These are phyloP conservation scores for Peronospora destructor DNA, from an alignment of 352 stramenopile genomes.

Conservation along the genomic window DNA sequence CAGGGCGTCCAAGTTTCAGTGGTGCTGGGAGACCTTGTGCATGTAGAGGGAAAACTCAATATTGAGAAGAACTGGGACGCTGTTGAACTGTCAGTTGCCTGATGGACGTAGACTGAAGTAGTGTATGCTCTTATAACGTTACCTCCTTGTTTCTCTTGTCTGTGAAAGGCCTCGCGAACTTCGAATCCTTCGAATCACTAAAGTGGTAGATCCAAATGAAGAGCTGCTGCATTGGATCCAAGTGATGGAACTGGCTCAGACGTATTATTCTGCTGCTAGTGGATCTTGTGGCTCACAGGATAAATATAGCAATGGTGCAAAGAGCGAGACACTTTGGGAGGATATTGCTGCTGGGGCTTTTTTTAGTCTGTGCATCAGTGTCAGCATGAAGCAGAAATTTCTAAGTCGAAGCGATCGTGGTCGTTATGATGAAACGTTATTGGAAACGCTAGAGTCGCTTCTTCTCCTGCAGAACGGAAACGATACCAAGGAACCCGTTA, in stretches of 20 bases:
- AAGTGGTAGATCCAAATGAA: slow-evolving; percentile 58
- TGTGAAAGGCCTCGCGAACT: slow-evolving; percentile 40
- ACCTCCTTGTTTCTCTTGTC: background rate
- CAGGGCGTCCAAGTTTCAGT: slow-evolving; percentile 3
- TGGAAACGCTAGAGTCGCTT: slow-evolving; percentile 33
- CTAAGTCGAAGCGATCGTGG: slow-evolving; percentile 12
- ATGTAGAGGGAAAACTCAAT: slow-evolving; percentile 71
- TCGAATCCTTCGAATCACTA: slow-evolving; percentile 42
- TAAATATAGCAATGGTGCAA: background rate
- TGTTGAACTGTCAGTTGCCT: slow-evolving; percentile 17
- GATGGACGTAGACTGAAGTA: background rate
- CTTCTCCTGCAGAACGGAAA: slow-evolving; percentile 24
- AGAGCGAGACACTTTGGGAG: slow-evolving; percentile 30
- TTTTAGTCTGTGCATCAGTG: slow-evolving; percentile 33
- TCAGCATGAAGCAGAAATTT: slow-evolving; percentile 27
- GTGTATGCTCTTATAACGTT: background rate
- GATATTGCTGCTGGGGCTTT: slow-evolving; percentile 35
- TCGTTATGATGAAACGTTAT: slow-evolving; percentile 26
- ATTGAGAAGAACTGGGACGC: slow-evolving; percentile 39
- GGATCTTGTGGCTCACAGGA: background rate
- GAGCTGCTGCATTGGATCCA: slow-evolving; percentile 71
- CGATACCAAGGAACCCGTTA: slow-evolving; percentile 1
- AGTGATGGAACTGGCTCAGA: slow-evolving; percentile 37
- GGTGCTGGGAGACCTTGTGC: slow-evolving; percentile 60
- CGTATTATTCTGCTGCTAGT: slow-evolving; percentile 31